phyloP scores from a whole-genome alignment of 495 filamentous ascomycete genomes.

The Cryomyces minteri region DNA sequence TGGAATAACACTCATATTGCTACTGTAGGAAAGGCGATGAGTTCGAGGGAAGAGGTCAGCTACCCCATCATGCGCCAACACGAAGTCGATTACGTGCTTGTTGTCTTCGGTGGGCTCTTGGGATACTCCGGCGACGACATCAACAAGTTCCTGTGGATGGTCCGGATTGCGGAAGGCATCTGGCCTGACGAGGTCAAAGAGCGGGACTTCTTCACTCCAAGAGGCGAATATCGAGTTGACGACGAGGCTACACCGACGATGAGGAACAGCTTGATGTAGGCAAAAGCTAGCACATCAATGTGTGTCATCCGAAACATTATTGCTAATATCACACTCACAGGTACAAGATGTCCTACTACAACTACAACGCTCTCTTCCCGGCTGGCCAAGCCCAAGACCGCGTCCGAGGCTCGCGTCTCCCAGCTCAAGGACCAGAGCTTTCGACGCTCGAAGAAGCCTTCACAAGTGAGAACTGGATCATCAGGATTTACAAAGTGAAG shows the following conservation, averaged over 20 bases:
- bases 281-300: background rate
- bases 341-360: conserved; percentile 99
- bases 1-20: conserved; percentile 99
- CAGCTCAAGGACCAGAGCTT: conserved; percentile 69
- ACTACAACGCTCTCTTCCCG: conserved; percentile 85
- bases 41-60: conserved; percentile 89
- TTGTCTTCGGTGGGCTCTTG: conserved; percentile 90
- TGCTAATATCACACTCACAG: conserved; percentile 24
- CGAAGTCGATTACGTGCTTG: conserved; percentile 94
- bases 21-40: conserved; percentile 98
- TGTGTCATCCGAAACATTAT: background rate
- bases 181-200: conserved; percentile 99
- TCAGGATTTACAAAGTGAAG: conserved; percentile 99
- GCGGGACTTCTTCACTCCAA: conserved; percentile 84
- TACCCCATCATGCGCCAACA: conserved; percentile 97
- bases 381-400: conserved; percentile 81
- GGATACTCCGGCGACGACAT: conserved; percentile 99
- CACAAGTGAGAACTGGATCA: conserved; percentile 99
- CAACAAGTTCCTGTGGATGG: conserved; percentile 99
- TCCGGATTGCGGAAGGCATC: conserved; percentile 95
- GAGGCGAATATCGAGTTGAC: conserved; percentile 93
- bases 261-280: conserved; percentile 98
- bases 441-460: conserved; percentile 90
- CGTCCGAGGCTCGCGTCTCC: conserved; percentile 66
- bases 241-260: conserved; percentile 89